These are phyloP conservation scores for Pythium phragmiticola DNA, from an alignment of 352 stramenopile genomes.

Conservation along the genomic window DNA sequence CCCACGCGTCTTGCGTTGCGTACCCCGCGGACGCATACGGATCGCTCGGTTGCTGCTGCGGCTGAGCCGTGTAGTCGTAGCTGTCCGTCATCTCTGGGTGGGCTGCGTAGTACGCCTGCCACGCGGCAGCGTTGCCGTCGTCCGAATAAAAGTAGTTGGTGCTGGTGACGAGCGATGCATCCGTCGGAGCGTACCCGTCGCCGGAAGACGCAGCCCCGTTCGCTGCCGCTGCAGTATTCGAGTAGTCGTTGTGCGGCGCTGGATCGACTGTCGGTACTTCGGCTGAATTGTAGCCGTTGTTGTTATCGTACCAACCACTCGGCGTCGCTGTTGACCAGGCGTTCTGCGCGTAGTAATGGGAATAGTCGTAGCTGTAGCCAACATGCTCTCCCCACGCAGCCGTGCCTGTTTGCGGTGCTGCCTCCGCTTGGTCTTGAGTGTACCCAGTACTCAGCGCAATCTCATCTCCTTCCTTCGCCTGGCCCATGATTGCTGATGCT, in stretches of 20 bases:
- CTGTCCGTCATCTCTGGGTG: slow-evolving; percentile 8
- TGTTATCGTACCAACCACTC: neutral
- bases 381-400: neutral
- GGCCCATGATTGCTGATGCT: neutral
- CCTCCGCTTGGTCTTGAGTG: neutral
- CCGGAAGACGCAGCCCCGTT: neutral
- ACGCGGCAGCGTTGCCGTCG: slow-evolving; percentile 34
- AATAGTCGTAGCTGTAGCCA: slow-evolving; percentile 16
- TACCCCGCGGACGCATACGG: slow-evolving; percentile 3
- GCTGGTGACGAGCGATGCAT: slow-evolving; percentile 27
- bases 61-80: slow-evolving; percentile 2
- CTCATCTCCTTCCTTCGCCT: neutral
- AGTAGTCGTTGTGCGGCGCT: slow-evolving; percentile 6
- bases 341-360: slow-evolving; percentile 10
- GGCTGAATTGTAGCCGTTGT: too few species aligned
- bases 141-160: slow-evolving; percentile 32
- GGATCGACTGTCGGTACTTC: neutral
- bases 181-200: neutral
- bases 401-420: neutral
- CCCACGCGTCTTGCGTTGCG: slow-evolving; percentile 1
- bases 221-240: neutral
- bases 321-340: neutral
- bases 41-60: neutral
- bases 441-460: neutral
- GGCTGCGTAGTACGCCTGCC: slow-evolving; percentile 32